Evolutionary conservation across 2,329 filamentous ascomycete species (phyloP).

Genomic region (Alternaria atra): DNA sequence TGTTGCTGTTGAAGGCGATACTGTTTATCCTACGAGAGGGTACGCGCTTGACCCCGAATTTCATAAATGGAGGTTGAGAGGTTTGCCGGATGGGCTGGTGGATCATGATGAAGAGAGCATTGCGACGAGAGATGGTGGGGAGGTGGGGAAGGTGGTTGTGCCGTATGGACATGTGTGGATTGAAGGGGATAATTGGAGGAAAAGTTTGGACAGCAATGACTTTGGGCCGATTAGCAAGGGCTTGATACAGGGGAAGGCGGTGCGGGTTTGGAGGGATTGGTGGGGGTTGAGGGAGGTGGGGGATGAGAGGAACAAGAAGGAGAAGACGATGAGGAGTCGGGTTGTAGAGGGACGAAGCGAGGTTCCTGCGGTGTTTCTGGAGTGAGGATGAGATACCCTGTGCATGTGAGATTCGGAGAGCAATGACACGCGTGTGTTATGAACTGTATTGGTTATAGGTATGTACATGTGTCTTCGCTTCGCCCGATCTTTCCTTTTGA

Average conservation of each 20-base stretch:
- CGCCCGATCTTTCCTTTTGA: neutral
- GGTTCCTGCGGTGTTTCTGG: slow-evolving; percentile 34
- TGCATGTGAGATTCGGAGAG: neutral
- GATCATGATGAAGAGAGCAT: slow-evolving; percentile 27
- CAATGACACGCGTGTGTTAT: neutral
- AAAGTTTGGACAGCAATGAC: slow-evolving; percentile 83
- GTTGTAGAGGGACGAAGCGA: slow-evolving; percentile 50
- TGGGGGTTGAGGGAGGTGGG: slow-evolving; percentile 60
- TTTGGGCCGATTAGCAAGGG: slow-evolving; percentile 84
- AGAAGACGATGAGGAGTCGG: slow-evolving; percentile 51
- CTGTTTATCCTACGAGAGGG: slow-evolving; percentile 60
- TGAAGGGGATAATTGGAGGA: slow-evolving; percentile 82
- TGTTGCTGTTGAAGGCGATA: slow-evolving; percentile 81
- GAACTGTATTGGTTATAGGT: slow-evolving; percentile 5
- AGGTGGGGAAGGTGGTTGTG: slow-evolving; percentile 63
- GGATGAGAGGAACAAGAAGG: slow-evolving; percentile 62
- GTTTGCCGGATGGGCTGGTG: slow-evolving; percentile 43
- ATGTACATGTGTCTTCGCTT: slow-evolving; percentile 5
- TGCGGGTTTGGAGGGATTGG: slow-evolving; percentile 70
- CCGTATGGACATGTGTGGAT: slow-evolving; percentile 92
- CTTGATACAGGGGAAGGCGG: slow-evolving; percentile 78
- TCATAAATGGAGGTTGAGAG: slow-evolving; percentile 19
- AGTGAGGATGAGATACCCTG: slow-evolving; percentile 16
- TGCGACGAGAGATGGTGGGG: slow-evolving; percentile 12
- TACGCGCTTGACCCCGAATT: slow-evolving; percentile 57